Base-by-base conservation (phyloP, 371 early-diverging fungal species). In the Apophysomyces ossiformis region DNA sequence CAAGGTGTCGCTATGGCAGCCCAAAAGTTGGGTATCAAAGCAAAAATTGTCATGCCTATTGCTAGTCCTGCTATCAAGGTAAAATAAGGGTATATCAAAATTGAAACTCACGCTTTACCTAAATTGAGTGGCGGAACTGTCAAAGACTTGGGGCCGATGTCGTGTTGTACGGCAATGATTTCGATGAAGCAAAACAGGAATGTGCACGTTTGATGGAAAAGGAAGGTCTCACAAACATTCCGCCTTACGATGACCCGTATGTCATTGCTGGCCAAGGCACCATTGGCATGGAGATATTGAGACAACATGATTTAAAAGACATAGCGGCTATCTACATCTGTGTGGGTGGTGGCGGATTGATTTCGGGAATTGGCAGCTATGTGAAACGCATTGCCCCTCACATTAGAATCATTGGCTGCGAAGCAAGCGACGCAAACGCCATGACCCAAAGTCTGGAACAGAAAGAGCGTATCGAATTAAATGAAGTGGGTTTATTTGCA, bases 211-310 rank as follows among this genome's bases (percentile, higher is more conserved):
- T 98, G 57, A 77, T 84, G 15, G 69, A 76, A 62, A 78, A 90
- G 47, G 86, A 93, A 41, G 90, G 93, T 5, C 82, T 90, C 56
- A 90, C 91, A 60, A 90, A 96, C 76, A 97, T 99, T 68, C 97
- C 96, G 7, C 97, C 99, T 1, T 99, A 92, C 75, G 99, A 97
- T 72, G 96, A 97, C 71, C 97, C 99, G 1, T 92, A 93, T 73
- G 96, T 99, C 32, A 99, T 99, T 79, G 99, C 99, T 16, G 98
- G 99, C 8, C 99, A 99, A 78, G 99, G 98, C 35, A 99, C 99
- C 6, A 88, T 96, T 58, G 99, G 89, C 37, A 87, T 97, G 69
- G 99, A 99, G 82, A 90, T 99, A 38, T 69, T 97, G 64, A 84
- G 95, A 47, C 97, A 97, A 75, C 77, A 82, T 61, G 81, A 84